Percentiles rank a stretch among this genome's conserved stretches.
Conservation (phyloP, 1,284 basidiomycete species). For the Cryptococcus neoformans region DNA sequence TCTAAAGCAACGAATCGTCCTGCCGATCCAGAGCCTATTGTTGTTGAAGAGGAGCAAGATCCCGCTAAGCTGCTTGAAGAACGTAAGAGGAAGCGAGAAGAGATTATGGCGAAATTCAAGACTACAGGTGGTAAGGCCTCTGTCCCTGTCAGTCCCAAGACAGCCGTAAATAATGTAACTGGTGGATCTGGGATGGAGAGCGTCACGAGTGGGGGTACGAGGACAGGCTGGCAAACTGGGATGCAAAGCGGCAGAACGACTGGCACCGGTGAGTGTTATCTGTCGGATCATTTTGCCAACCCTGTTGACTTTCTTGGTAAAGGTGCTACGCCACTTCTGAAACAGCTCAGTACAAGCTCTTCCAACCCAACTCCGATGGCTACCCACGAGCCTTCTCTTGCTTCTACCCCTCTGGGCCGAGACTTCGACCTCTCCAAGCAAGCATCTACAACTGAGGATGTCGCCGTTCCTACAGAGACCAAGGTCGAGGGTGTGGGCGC, state of each 20-base stretch:
- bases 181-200: conserved; percentile 35
- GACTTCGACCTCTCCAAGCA: conserved; percentile 41
- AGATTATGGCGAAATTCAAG: conserved; percentile 77
- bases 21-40: conserved; percentile 22
- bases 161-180: not conserved
- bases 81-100: conserved; percentile 73
- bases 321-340: conserved; percentile 38
- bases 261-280: conserved; percentile 23
- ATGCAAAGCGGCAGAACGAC: conserved; percentile 16
- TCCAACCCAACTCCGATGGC: conserved; percentile 21
- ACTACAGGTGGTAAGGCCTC: conserved; percentile 26
- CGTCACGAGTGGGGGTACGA: conserved; percentile 31
- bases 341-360: conserved; percentile 25
- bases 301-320: not conserved
- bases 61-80: conserved; percentile 72
- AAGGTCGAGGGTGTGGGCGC: conserved; percentile 48
- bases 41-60: conserved; percentile 55
- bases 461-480: conserved; percentile 11
- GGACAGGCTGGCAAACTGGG: conserved; percentile 33
- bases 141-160: conserved; percentile 9
- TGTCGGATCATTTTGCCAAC: not conserved
- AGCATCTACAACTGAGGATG: conserved; percentile 14
- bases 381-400: conserved; percentile 27
- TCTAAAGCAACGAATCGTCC: conserved; percentile 7
- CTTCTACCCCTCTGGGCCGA: conserved; percentile 35